Base-by-base conservation (phyloP, 805 yeast species). In the Tetrapisispora fleetii region DNA sequence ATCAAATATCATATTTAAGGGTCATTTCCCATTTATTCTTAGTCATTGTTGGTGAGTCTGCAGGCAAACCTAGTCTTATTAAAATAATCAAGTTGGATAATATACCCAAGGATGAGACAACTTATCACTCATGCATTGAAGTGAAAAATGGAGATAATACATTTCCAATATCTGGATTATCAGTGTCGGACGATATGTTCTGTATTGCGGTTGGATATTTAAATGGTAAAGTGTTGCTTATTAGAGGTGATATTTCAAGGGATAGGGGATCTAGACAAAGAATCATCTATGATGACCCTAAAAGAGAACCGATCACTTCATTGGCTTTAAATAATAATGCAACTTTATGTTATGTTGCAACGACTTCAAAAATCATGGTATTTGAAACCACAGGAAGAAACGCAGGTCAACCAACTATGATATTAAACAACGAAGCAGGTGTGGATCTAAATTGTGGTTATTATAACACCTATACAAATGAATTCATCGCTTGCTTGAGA, bases 251-350 rank as follows among this genome's bases (percentile, higher is more conserved):
- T 63, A 64, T 93, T 32, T 55, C 87, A 7, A 79, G 89, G 56
- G 99, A 93, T 60, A 71, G 95, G 50, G 98, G 98, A 0, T 80
- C 95, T 10, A 78, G 93, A 54, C 98, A 91, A 58, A 71, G 97
- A 28, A 63, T 83, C 0, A 80, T 90, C 1, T 86, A 81, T 60
- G 86, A 83, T 50, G 77, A 81, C 46, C 40, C 54, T 5, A 65
- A 67, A 16, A 68, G 73, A 2, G 93, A 87, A 44, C 95, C 97
- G 1, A 75, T 93, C 18, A 91, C 98, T 0, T 83, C 86, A 0
- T 66, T 91, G 1, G 75, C 77, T 28, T 77, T 90, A 54, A 73
- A 65, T 44, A 53, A 60, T 30, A 75, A 77, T 44, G 73, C 73
- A 16, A 73, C 76, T 1, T 67, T 77, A 32, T 66, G 89, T 16